Base-by-base conservation (phyloP, 1,284 basidiomycete genomes). In the Apiotrichum sp. region DNA sequence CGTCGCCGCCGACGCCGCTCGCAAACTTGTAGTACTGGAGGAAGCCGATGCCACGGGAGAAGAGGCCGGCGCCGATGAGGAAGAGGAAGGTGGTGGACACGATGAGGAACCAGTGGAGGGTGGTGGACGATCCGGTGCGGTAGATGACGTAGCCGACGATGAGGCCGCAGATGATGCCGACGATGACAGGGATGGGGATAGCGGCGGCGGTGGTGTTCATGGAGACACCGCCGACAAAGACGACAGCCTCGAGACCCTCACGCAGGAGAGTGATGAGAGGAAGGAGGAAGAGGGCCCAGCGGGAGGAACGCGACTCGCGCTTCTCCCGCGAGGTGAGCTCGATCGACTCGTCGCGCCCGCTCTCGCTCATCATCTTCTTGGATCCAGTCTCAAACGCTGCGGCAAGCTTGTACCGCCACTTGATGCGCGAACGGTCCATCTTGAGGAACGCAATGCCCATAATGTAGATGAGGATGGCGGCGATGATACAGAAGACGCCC, bases 181-280 rank as follows among this genome's bases (percentile, higher is more conserved):
- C 83, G 59, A 96, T 86, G 51, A 89, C 83, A 6, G 93, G 87
- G 49, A 96, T 85, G 1, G 93, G 93, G 67, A 96, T 93, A 4
- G 91, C 83, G 1, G 81, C 83, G 2, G 88, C 92, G 2, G 83
- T 79, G 68, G 89, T 82, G 40, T 86, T 86, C 45, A 96, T 84
- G 2, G 91, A 85, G 43, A 95, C 92, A 56, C 93, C 92, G 16
- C 92, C 89, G 51, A 96, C 90, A 70, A 96, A 96, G 61, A 97
- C 80, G 57, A 96, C 86, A 1, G 89, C 91, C 75, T 97, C 93
- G 63, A 96, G 80, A 68, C 92, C 93, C 79, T 97, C 93, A 64
- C 93, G 86, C 22, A 65, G 50, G 40, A 97, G 88, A 4, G 92
- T 95, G 69, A 96, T 83, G 63, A 93, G 77, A 0, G 93, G 93